Percentiles rank a stretch among this genome's conserved stretches.
These are phyloP conservation scores for Aspergillus uvarum DNA, from an alignment of 2,329 filamentous ascomycete genomes.

Conservation along the genomic window DNA sequence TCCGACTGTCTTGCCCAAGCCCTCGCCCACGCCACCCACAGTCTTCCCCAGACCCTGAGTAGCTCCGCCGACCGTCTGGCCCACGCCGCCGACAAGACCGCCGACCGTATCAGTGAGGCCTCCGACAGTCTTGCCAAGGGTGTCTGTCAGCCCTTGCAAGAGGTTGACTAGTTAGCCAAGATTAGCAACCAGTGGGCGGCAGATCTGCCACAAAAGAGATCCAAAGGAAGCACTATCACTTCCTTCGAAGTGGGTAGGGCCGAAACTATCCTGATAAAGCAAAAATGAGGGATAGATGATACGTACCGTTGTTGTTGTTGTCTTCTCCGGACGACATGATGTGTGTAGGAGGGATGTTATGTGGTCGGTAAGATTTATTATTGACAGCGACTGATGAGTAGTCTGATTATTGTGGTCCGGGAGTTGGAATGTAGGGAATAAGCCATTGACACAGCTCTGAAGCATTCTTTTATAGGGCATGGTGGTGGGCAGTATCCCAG, in stretches of 20 bases:
- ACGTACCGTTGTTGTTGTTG: conserved; percentile 8
- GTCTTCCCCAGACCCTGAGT: conserved; percentile 31
- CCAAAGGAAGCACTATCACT: background rate
- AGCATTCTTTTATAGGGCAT: background rate
- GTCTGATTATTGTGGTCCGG: background rate
- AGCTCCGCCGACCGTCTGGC: conserved; percentile 34
- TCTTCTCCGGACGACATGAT: conserved; percentile 2
- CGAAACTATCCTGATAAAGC: background rate
- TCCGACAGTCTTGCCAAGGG: conserved; percentile 15
- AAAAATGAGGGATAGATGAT: background rate
- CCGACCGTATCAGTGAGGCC: conserved; percentile 26
- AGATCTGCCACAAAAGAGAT: background rate
- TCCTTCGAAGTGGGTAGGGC: background rate
- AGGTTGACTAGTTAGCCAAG: conserved; percentile 9
- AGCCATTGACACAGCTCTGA: background rate
- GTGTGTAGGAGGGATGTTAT: background rate
- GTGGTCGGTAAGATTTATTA: no score
- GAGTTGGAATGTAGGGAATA: background rate
- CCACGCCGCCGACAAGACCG: conserved; percentile 13
- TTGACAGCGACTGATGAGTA: background rate
- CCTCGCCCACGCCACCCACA: conserved; percentile 32
- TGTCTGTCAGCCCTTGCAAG: conserved; percentile 1
- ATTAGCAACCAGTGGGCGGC: background rate
- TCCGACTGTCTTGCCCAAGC: conserved; percentile 36
- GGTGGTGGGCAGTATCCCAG: background rate